phyloP scores from a whole-genome alignment of 1,139 yeast species.

The Geotrichum candidum region DNA sequence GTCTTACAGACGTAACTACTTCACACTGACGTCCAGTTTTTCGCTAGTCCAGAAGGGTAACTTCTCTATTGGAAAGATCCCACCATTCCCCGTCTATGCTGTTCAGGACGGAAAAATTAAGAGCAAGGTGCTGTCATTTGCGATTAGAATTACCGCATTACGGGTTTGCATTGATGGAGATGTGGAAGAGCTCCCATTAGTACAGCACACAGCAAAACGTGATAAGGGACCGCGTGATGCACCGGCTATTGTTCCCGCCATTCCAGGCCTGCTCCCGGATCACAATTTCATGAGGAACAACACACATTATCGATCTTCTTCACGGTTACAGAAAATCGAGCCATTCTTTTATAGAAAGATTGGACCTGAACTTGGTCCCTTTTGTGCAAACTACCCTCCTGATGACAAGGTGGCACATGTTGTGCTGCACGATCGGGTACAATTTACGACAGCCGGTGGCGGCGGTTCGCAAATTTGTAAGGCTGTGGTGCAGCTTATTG shows the following conservation, averaged over 20 bases:
- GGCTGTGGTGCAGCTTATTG: slow-evolving; percentile 15
- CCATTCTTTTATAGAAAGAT: slow-evolving; percentile 11
- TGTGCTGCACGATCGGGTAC: slow-evolving; percentile 17
- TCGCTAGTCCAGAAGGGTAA: slow-evolving; percentile 10
- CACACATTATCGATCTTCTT: slow-evolving; percentile 14
- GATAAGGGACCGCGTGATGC: slow-evolving; percentile 15
- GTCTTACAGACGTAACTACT: slow-evolving; percentile 17
- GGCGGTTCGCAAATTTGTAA: slow-evolving; percentile 16
- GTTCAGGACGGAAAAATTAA: slow-evolving; percentile 3
- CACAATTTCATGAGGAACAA: slow-evolving; percentile 17
- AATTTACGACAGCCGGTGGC: slow-evolving; percentile 18
- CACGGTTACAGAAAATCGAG: slow-evolving; percentile 13
- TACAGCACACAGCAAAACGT: slow-evolving; percentile 17
- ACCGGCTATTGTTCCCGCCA: slow-evolving; percentile 16
- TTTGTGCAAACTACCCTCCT: slow-evolving; percentile 13
- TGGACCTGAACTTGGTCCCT: slow-evolving; percentile 12
- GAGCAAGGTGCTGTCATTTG: slow-evolving; percentile 12
- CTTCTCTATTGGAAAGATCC: slow-evolving; percentile 14
- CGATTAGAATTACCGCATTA: slow-evolving; percentile 15
- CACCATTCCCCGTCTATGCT: slow-evolving; percentile 14
- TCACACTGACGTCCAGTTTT: slow-evolving; percentile 15
- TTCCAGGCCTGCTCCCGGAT: slow-evolving; percentile 17
- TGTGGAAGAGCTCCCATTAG: slow-evolving; percentile 13
- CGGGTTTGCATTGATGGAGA: slow-evolving; percentile 12
- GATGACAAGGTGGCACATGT: slow-evolving; percentile 16